phyloP scores from a whole-genome alignment of 2,329 filamentous ascomycete species.

The Berkeleyomyces basicola region DNA sequence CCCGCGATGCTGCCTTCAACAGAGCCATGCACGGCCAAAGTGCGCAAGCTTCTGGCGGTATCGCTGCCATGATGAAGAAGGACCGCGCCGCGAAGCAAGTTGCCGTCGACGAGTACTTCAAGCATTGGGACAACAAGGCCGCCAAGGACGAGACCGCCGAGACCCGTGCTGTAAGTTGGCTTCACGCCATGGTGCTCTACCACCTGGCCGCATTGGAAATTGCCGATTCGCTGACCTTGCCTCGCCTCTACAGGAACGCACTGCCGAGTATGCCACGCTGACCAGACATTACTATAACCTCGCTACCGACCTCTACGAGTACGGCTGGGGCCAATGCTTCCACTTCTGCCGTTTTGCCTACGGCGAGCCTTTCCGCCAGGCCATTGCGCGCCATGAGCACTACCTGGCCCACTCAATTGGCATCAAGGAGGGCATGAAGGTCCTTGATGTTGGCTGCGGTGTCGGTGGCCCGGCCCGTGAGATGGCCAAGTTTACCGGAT shows the following conservation, averaged over 20 bases:
- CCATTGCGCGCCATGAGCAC: constrained; percentile 92
- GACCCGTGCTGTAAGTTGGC: constrained; percentile 51
- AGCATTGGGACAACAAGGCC: constrained; percentile 83
- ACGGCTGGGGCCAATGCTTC: constrained; percentile 91
- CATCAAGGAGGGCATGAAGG: constrained; percentile 71
- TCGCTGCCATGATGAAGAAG: constrained; percentile 74
- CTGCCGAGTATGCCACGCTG: constrained; percentile 79
- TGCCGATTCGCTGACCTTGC: not conserved
- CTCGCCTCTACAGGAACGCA: constrained; percentile 41
- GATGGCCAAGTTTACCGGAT: constrained; percentile 89
- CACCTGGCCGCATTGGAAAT: not conserved
- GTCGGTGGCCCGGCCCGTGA: constrained; percentile 89
- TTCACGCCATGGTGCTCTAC: not conserved
- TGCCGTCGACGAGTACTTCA: constrained; percentile 84
- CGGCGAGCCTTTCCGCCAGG: constrained; percentile 75
- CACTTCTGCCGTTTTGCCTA: constrained; percentile 91
- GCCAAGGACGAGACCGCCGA: constrained; percentile 67
- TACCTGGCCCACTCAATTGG: constrained; percentile 84
- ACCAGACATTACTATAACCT: constrained; percentile 96
- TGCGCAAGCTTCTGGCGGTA: constrained; percentile 50
- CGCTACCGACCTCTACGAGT: constrained; percentile 91
- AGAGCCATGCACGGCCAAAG: constrained; percentile 68
- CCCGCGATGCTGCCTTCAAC: constrained; percentile 80
- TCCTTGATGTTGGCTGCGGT: constrained; percentile 92
- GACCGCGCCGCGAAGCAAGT: constrained; percentile 57